These are phyloP conservation scores for Chlorella vulgaris DNA, from an alignment of 139 green algal species.

Conservation along the genomic window DNA sequence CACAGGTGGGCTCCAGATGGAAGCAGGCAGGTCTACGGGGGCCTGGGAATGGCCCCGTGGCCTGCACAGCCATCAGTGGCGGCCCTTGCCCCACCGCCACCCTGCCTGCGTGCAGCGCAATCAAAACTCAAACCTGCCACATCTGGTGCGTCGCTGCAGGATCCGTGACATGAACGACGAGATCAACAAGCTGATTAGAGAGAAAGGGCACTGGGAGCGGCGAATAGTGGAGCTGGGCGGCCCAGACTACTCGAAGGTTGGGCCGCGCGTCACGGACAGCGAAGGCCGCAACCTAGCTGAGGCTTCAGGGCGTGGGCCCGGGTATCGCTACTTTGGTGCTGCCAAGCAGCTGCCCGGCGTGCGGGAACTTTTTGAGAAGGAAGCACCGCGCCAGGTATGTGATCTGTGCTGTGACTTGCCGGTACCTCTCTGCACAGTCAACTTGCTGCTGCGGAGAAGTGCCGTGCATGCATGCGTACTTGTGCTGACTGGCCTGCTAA, in stretches of 20 bases:
- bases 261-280: slow-evolving; percentile 71
- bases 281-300: slow-evolving; percentile 60
- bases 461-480: too few relatives aligned
- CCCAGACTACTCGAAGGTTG: slow-evolving; percentile 88
- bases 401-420: background rate
- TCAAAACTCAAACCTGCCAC: background rate
- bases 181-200: slow-evolving; percentile 99
- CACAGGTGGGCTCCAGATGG: slow-evolving; percentile 63
- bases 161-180: slow-evolving; percentile 99
- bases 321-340: slow-evolving; percentile 97
- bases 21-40: background rate
- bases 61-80: too few relatives aligned
- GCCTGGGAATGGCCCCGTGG: too few relatives aligned
- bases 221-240: slow-evolving; percentile 96
- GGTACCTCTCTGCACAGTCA: background rate
- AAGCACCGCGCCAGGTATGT: slow-evolving; percentile 63
- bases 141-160: slow-evolving; percentile 49
- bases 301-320: slow-evolving; percentile 57
- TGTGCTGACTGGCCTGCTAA: too few relatives aligned
- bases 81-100: background rate
- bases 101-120: background rate
- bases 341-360: slow-evolving; percentile 98
- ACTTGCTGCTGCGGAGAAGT: too few relatives aligned
- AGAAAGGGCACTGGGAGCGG: slow-evolving; percentile 98
- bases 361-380: slow-evolving; percentile 97